phyloP scores from a whole-genome alignment of 345 rosid species.

The Draba incana region DNA sequence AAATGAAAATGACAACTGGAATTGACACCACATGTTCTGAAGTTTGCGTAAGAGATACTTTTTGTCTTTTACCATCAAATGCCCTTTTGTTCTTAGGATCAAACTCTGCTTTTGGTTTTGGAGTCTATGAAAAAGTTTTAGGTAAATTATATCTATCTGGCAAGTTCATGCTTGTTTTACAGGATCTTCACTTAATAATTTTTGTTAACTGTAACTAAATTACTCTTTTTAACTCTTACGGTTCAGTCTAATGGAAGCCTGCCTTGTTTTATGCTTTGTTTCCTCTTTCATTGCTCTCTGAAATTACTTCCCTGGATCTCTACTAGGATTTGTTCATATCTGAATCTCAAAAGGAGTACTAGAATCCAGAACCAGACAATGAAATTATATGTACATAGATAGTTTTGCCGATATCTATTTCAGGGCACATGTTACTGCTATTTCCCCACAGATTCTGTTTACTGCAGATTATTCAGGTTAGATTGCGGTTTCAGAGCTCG shows the following conservation, averaged over 20 bases:
- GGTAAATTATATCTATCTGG: conserved; percentile 37
- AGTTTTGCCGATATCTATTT: conserved; percentile 8
- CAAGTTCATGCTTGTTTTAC: conserved; percentile 33
- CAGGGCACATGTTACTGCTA: conserved; percentile 21
- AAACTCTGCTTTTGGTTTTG: conserved; percentile 34
- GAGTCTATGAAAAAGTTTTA: conserved; percentile 30
- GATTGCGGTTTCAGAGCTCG: conserved; percentile 8
- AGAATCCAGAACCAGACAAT: conserved; percentile 6
- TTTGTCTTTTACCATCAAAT: conserved; percentile 23
- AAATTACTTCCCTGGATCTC: conserved; percentile 6
- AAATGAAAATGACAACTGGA: conserved; percentile 40
- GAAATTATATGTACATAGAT: background rate
- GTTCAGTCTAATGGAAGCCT: conserved; percentile 35
- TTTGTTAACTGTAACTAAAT: conserved; percentile 36
- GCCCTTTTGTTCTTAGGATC: conserved; percentile 37
- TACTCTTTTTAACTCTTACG: conserved; percentile 18
- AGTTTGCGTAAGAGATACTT: conserved; percentile 31
- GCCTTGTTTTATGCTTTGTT: conserved; percentile 21
- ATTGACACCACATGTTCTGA: conserved; percentile 33
- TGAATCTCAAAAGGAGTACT: too few relatives aligned
- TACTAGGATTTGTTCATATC: background rate
- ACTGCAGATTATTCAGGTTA: conserved; percentile 9
- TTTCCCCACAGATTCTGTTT: background rate
- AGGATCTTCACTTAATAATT: conserved; percentile 27
- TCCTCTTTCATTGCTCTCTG: conserved; percentile 13